phyloP scores from a whole-genome alignment of 345 rosid species.

The Rhodamnia argentea region DNA sequence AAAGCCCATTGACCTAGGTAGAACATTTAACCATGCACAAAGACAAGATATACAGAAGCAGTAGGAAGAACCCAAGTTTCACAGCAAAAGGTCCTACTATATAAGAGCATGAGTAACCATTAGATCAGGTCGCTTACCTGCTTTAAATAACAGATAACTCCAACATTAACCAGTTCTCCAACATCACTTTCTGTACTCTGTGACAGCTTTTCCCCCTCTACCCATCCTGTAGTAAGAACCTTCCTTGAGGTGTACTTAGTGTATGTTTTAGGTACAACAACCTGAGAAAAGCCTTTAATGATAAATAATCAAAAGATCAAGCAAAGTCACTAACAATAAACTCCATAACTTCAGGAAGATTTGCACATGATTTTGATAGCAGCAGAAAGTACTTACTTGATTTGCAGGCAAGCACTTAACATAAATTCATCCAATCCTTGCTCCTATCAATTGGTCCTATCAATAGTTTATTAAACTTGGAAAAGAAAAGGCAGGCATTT shows the following conservation, averaged over 20 bases:
- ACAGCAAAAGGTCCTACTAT: background rate
- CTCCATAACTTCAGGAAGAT: background rate
- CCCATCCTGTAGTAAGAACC: slow-evolving; percentile 88
- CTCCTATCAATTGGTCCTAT: background rate
- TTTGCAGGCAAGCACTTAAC: background rate
- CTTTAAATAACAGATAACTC: slow-evolving; percentile 94
- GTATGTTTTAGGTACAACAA: slow-evolving; percentile 80
- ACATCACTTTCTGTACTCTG: slow-evolving; percentile 96
- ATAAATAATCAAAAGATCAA: background rate
- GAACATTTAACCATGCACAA: background rate
- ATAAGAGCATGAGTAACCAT: background rate
- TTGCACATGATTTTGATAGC: background rate
- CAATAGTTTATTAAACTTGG: background rate
- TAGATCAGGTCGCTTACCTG: slow-evolving; percentile 41
- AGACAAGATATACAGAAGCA: background rate
- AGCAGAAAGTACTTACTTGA: background rate
- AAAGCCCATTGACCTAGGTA: background rate
- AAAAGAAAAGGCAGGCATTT: background rate
- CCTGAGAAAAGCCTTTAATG: slow-evolving; percentile 27
- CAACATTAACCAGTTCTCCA: slow-evolving; percentile 90
- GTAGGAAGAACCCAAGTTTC: background rate
- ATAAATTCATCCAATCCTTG: background rate
- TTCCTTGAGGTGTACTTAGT: slow-evolving; percentile 78
- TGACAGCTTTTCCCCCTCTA: slow-evolving; percentile 88
- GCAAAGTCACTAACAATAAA: background rate